These are phyloP conservation scores for Podospora pseudopauciseta DNA, from an alignment of 495 filamentous ascomycete species.

Conservation along the genomic window DNA sequence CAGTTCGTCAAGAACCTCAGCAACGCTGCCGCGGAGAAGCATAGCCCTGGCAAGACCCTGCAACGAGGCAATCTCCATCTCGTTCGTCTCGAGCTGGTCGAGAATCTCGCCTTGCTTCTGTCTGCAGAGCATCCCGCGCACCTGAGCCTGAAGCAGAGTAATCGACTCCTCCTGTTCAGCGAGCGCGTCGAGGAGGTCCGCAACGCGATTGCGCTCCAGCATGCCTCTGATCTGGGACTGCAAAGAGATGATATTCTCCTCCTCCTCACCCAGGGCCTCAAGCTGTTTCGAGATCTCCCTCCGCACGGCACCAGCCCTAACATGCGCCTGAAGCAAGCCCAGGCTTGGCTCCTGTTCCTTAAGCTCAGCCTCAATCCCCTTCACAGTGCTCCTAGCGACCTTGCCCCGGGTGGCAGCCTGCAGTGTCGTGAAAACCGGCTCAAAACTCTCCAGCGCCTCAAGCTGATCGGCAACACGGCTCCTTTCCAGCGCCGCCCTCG, in stretches of 20 bases:
- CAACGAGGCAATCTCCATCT: conserved; percentile 56
- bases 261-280: conserved; percentile 38
- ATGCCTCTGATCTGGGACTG: conserved; percentile 52
- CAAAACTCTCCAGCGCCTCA: conserved; percentile 39
- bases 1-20: conserved; percentile 64
- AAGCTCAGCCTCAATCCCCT: conserved; percentile 39
- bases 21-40: conserved; percentile 68
- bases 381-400: conserved; percentile 41
- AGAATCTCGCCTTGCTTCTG: conserved; percentile 49
- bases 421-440: conserved; percentile 44
- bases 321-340: conserved; percentile 38
- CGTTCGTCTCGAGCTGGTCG: conserved; percentile 55
- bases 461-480: conserved; percentile 34
- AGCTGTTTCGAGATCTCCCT: conserved; percentile 44
- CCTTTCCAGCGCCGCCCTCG: conserved; percentile 38
- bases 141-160: conserved; percentile 63
- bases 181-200: conserved; percentile 54
- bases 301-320: conserved; percentile 48
- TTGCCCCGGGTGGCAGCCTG: conserved; percentile 49
- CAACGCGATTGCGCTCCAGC: conserved; percentile 46
- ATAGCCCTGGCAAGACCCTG: conserved; percentile 77
- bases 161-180: conserved; percentile 55
- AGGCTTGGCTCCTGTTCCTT: conserved; percentile 33
- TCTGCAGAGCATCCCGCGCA: conserved; percentile 60
- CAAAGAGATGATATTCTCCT: conserved; percentile 40